phyloP scores from a whole-genome alignment of 2,329 filamentous ascomycete species.

The Cladophialophora bantiana region DNA sequence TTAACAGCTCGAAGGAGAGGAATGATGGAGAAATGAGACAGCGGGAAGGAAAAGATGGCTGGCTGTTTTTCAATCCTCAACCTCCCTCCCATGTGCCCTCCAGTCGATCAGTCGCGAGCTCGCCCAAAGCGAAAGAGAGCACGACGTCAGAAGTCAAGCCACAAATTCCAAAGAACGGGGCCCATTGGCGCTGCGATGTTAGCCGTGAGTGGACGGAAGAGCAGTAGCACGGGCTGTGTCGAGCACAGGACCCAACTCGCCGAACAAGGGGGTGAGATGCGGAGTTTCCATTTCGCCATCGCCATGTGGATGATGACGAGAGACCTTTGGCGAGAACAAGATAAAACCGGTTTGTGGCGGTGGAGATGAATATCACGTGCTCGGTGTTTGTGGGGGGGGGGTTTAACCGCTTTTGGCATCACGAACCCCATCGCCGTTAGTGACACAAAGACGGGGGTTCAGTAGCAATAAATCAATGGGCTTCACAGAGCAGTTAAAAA shows the following conservation, averaged over 20 bases:
- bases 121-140: constrained; percentile 9
- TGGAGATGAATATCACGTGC: constrained; percentile 17
- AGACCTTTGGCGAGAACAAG: constrained; percentile 2
- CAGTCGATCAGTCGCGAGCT: neutral
- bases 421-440: neutral
- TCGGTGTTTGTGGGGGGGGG: no score
- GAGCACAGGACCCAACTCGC: neutral
- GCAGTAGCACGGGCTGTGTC: neutral
- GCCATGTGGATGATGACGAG: neutral
- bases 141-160: constrained; percentile 14
- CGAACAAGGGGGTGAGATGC: neutral
- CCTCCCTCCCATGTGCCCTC: neutral
- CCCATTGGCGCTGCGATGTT: neutral
- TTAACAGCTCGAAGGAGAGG: no score
- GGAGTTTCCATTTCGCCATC: neutral
- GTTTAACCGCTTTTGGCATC: neutral
- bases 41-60: neutral
- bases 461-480: neutral
- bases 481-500: neutral
- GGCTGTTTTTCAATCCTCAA: constrained; percentile 7
- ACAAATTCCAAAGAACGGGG: constrained; percentile 10
- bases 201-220: neutral
- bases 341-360: constrained; percentile 36
- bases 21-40: no score
- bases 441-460: neutral